A percentile compares a stretch with the other conserved stretches of the same genome.
These are phyloP conservation scores for Starmerella lactis-condensi DNA, from an alignment of 805 yeast genomes.

Conservation along the genomic window DNA sequence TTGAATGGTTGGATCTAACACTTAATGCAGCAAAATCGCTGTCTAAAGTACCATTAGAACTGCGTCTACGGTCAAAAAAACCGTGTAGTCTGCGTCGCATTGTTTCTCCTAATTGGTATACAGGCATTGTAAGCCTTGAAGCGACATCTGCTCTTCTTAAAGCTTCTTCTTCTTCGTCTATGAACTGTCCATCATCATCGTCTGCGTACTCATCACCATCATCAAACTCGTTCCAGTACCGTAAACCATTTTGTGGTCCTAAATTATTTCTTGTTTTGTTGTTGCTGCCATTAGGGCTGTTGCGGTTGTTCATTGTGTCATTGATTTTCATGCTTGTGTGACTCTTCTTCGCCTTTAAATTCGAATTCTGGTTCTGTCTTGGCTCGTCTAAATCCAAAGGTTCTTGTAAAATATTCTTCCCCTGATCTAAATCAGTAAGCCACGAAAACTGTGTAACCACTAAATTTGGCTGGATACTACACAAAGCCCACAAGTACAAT, in stretches of 20 bases:
- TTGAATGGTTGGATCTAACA: constrained; percentile 1
- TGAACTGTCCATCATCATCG: constrained; percentile 15
- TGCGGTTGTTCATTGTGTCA: background rate
- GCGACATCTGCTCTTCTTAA: constrained; percentile 20
- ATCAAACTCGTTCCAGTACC: constrained; percentile 57
- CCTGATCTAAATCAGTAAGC: constrained; percentile 21
- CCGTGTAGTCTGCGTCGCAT: constrained; percentile 13
- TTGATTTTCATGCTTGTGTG: background rate
- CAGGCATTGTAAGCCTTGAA: constrained; percentile 19
- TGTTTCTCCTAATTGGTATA: constrained; percentile 16
- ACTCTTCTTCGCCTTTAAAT: background rate
- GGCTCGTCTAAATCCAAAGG: constrained; percentile 20
- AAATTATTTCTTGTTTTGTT: too few relatives aligned
- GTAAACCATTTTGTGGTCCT: constrained; percentile 5
- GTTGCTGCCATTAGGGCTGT: background rate
- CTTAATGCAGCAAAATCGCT: constrained; percentile 2
- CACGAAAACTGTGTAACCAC: constrained; percentile 26
- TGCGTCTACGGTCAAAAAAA: constrained; percentile 9
- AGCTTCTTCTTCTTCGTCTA: constrained; percentile 22
- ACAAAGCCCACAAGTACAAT: constrained; percentile 23
- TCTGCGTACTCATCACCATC: constrained; percentile 33
- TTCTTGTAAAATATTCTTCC: constrained; percentile 30
- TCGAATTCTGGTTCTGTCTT: background rate
- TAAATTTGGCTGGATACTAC: constrained; percentile 19
- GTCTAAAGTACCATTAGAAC: constrained; percentile 5